Evolutionary conservation across 495 filamentous ascomycete genomes (phyloP).

Genomic region (Clavariopsis aquatica): DNA sequence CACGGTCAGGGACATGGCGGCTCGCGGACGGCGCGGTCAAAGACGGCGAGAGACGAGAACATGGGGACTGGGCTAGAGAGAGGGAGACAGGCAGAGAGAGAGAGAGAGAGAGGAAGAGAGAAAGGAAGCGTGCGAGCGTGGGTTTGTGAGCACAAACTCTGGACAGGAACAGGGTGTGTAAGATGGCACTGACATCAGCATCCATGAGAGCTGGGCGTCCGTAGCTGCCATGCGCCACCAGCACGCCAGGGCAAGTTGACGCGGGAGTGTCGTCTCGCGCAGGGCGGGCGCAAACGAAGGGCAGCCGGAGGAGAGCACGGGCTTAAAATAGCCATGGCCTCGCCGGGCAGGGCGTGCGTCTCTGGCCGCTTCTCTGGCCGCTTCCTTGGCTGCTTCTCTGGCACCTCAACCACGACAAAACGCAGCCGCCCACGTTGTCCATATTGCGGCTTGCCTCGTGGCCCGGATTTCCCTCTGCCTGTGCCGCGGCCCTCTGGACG

Average conservation of each 20-base stretch:
- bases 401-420: background rate
- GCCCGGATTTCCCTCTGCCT: slow-evolving; percentile 3
- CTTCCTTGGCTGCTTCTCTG: too few species aligned
- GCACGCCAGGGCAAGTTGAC: slow-evolving; percentile 17
- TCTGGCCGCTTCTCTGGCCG: too few species aligned
- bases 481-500: background rate
- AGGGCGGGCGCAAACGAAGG: slow-evolving; percentile 27
- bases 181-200: background rate
- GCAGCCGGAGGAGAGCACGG: slow-evolving; percentile 10
- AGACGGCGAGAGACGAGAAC: slow-evolving; percentile 3
- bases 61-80: slow-evolving; percentile 7
- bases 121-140: too few species aligned
- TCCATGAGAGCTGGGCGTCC: background rate
- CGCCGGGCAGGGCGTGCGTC: background rate
- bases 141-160: too few species aligned
- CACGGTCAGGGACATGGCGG: slow-evolving; percentile 63
- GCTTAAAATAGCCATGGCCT: slow-evolving; percentile 16
- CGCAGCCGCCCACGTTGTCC: slow-evolving; percentile 15
- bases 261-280: slow-evolving; percentile 4
- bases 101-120: background rate
- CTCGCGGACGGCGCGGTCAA: slow-evolving; percentile 7
- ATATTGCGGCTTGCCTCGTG: slow-evolving; percentile 5
- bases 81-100: background rate
- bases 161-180: background rate
- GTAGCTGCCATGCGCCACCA: slow-evolving; percentile 20